Evolutionary conservation across 495 filamentous ascomycete genomes (phyloP), one percentile per base, ranked within the genome.

Genomic region (Platismatia glauca): DNA sequence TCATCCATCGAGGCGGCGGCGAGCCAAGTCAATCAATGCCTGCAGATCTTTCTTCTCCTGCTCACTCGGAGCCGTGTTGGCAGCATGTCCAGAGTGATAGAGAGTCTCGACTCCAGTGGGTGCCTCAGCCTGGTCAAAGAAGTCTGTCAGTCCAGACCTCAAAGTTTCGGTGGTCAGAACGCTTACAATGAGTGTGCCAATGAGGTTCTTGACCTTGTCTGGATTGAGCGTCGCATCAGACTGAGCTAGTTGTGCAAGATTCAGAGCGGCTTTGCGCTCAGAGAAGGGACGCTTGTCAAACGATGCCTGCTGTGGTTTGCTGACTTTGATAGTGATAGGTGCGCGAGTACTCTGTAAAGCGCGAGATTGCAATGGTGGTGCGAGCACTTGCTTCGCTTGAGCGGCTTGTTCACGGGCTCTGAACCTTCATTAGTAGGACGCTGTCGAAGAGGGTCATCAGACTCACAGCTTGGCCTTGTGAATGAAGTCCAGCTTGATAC

Each of bases 401-500:
- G 38, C 61, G 12, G 39, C 61, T 34, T 63, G 52, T 56, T 63
- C 61, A 3, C 53, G 38, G 24, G 8, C 33, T 41, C 61, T 63
- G 31, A 35, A 35, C 4, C 4, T 20, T 18, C 41, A 34, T 63
- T 50, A 63, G 31, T 12, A 34, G 15, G 29, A 22, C 20, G 34
- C 6, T n/a, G 7, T 27, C 31, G 15, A 43, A 16, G 37, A 31
- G 34, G n/a, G n/a, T 37, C n/a, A 57, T 24, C 37, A 31, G 37
- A 69, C 75, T 66, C 64, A 76, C 72, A 65, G 65, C 62, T 74
- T 77, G 43, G 77, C 70, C 34, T 71, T 68, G 55, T 73, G 64
- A 53, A 78, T 72, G 66, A 96, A 96, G 70, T 95, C 88, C 18
- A 87, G 75, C 72, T 89, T 87, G 73, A 96, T 82, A 41, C 89